Percentiles rank a stretch among this genome's conserved stretches.
These are phyloP conservation scores for Diaporthe citrichinensis DNA, from an alignment of 2,329 filamentous ascomycete species.

Conservation along the genomic window DNA sequence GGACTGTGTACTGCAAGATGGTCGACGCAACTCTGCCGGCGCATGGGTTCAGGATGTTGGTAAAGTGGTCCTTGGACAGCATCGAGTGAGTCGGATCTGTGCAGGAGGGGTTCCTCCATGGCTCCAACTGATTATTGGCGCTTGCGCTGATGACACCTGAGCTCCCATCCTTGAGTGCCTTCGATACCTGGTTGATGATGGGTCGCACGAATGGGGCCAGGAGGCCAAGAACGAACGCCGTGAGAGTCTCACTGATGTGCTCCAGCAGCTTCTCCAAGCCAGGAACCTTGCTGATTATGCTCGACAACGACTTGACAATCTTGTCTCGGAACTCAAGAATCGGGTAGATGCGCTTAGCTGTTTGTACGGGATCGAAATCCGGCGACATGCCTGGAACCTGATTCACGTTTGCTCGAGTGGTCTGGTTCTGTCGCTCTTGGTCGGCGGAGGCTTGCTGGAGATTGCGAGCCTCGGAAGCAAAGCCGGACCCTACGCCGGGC, in stretches of 20 bases:
- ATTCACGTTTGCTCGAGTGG: slow-evolving; percentile 63
- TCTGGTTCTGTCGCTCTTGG: slow-evolving; percentile 70
- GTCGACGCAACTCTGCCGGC: slow-evolving; percentile 81
- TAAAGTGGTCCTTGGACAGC: slow-evolving; percentile 88
- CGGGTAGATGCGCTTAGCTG: slow-evolving; percentile 88
- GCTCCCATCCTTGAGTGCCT: slow-evolving; percentile 88
- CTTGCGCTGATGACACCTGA: slow-evolving; percentile 78
- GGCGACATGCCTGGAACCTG: slow-evolving; percentile 81
- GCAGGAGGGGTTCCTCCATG: slow-evolving; percentile 82
- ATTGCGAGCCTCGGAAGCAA: slow-evolving; percentile 75
- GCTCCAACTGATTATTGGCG: slow-evolving; percentile 81
- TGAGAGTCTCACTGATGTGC: slow-evolving; percentile 92
- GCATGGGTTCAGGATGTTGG: slow-evolving; percentile 82
- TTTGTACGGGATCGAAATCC: slow-evolving; percentile 83
- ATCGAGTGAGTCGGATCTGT: slow-evolving; percentile 87
- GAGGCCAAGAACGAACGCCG: slow-evolving; percentile 90
- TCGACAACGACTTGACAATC: slow-evolving; percentile 88
- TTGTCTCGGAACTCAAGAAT: slow-evolving; percentile 95
- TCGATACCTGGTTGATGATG: slow-evolving; percentile 88
- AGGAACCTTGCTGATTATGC: slow-evolving; percentile 90
- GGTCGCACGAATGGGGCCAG: slow-evolving; percentile 93
- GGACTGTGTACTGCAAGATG: slow-evolving; percentile 88
- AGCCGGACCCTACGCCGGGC: slow-evolving; percentile 76
- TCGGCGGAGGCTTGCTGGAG: slow-evolving; percentile 73
- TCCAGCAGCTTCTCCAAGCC: slow-evolving; percentile 92